phyloP scores from a whole-genome alignment of 1,139 yeast genomes.

The Pichia sp. region DNA sequence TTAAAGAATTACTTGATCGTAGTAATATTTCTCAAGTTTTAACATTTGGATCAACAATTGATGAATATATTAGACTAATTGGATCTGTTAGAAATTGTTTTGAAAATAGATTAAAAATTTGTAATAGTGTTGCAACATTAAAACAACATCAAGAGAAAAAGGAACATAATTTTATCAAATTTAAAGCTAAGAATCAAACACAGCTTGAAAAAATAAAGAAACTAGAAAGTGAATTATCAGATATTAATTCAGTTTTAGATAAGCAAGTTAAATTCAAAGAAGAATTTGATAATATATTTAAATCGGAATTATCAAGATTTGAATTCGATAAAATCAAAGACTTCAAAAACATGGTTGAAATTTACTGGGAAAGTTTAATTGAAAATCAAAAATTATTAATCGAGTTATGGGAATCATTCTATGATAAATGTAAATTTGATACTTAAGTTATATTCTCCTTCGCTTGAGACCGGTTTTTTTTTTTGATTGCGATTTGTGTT shows the following conservation, averaged over 20 bases:
- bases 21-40: constrained; percentile 80
- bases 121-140: constrained; percentile 49
- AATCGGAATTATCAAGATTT: constrained; percentile 59
- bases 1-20: constrained; percentile 71
- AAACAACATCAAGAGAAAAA: constrained; percentile 41
- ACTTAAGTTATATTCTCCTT: not conserved
- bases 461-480: too few species aligned
- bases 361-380: constrained; percentile 81
- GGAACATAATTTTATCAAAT: constrained; percentile 35
- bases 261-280: constrained; percentile 24
- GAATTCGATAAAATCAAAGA: constrained; percentile 77
- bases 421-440: constrained; percentile 38
- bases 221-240: constrained; percentile 52
- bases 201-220: constrained; percentile 38
- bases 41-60: constrained; percentile 80
- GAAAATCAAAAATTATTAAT: constrained; percentile 94
- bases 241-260: constrained; percentile 49
- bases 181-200: constrained; percentile 27
- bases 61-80: constrained; percentile 76
- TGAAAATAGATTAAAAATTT: constrained; percentile 66
- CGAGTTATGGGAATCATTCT: constrained; percentile 91
- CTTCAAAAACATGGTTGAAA: constrained; percentile 84
- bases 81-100: constrained; percentile 72
- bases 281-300: constrained; percentile 44
- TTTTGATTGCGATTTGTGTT: too few species aligned